Evolutionary conservation across 345 rosid species (phyloP).

Genomic region (Geranium brycei): DNA sequence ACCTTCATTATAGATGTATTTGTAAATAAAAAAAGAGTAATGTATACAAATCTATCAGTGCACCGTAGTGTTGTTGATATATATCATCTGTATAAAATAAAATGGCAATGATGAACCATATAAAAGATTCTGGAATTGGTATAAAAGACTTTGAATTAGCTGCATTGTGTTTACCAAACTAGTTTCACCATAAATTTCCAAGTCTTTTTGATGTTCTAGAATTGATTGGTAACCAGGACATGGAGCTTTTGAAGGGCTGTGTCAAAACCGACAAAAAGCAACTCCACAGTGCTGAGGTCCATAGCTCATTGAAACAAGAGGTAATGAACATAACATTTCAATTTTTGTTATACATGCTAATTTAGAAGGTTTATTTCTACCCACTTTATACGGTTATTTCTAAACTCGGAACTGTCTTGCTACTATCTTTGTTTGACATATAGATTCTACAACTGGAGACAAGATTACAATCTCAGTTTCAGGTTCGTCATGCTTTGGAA

Average conservation of each 20-base stretch:
- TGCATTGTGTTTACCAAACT: background rate
- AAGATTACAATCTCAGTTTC: slow-evolving; percentile 64
- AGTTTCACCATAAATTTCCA: background rate
- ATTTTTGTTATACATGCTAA: background rate
- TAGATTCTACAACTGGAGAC: slow-evolving; percentile 80
- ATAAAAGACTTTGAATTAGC: slow-evolving; percentile 3
- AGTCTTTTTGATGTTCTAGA: background rate
- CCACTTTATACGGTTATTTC: background rate
- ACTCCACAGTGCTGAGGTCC: slow-evolving; percentile 32
- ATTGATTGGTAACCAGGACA: slow-evolving; percentile 38
- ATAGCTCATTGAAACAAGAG: slow-evolving; percentile 70
- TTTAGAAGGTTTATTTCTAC: background rate
- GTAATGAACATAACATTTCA: slow-evolving; percentile 20
- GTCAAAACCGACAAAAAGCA: slow-evolving; percentile 33
- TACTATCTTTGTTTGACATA: slow-evolving; percentile 2
- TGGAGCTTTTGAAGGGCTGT: slow-evolving; percentile 31
- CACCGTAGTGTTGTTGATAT: background rate
- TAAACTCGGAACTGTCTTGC: no score
- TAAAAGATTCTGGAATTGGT: background rate
- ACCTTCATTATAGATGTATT: background rate
- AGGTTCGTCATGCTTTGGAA: slow-evolving; percentile 63
- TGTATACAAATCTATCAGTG: background rate
- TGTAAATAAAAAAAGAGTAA: background rate
- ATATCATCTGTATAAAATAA: background rate
- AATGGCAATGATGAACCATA: background rate